Evolutionary conservation across 768 basidiomycete genomes (phyloP), one percentile per base, ranked within the genome.

Genomic region (Lentinula edodes): DNA sequence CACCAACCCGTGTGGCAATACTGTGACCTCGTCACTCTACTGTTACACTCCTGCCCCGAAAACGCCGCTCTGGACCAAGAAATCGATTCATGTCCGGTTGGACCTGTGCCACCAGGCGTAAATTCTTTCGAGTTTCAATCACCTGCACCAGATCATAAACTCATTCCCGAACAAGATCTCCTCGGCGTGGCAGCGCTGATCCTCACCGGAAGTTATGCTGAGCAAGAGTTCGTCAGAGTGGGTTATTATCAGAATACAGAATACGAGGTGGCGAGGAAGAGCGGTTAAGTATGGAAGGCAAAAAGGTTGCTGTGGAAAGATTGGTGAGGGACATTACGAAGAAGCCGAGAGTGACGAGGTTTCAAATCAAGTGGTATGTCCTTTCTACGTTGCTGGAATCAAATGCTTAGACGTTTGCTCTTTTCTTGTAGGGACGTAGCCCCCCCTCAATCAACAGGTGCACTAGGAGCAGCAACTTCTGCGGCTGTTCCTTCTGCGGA

Each of bases 161-260:
- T 87, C 66, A 95, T 98, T 66, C 95, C 95, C 1, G 69, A 84
- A 36, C 88, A 92, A 63, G 96, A 98, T 70, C 92, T 96, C 36
- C 82, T 99, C 12, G 97, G 97, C 52, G 95, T 99, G 16, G 93
- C 96, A 2, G 97, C 96, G 6, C 88, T 98, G 70, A 98, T 99
- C 68, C 83, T 99, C 56, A 98, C 95, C 0, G 97, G 94, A 6
- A 92, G 91, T 10, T 99, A 98, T 75, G 86, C 88, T 43, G 96
- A 98, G 56, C 95, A 97, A 69, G 97, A 98, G 72, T 99, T 99
- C 69, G 96, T 99, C n/a, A 87, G 96, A 51, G 95, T 99, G 32
- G 97, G 97, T 6, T 98, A 99, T 72, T 99, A 99, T 73, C 97
- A 98, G 75, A 95, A 98, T 70, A 98, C 95, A 28, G 96, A 98